These are phyloP conservation scores for Cucumis melo DNA, from an alignment of 306 rosid species.

Conservation along the genomic window DNA sequence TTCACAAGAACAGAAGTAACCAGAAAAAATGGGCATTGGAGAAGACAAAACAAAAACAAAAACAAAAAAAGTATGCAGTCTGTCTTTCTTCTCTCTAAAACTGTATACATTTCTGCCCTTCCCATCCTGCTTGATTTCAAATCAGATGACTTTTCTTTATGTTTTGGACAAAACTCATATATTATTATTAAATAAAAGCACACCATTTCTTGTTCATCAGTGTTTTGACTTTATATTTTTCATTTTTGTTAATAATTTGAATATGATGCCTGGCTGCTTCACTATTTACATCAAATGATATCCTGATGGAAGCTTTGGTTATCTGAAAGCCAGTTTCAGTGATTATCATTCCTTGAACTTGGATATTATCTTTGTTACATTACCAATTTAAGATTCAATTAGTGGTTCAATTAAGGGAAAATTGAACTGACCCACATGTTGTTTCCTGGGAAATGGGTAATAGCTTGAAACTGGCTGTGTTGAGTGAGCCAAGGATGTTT, in stretches of 20 bases:
- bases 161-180: conserved; percentile 5
- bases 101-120: background rate
- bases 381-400: background rate
- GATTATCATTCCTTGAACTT: background rate
- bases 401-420: background rate
- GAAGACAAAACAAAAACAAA: background rate
- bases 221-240: background rate
- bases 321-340: background rate
- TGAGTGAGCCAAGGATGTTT: background rate
- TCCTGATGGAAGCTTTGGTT: background rate
- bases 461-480: background rate
- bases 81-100: background rate
- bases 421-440: background rate
- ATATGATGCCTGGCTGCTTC: background rate
- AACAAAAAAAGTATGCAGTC: background rate
- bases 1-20: background rate
- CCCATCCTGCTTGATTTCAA: conserved; percentile 3
- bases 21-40: background rate
- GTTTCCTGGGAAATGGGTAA: background rate
- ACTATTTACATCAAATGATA: background rate
- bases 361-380: background rate
- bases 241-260: background rate
- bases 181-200: conserved; percentile 7
- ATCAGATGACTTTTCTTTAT: background rate
- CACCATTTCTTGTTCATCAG: background rate